Evolutionary conservation across 352 stramenopile genomes (phyloP).

Genomic region (Pythium dissotocum): DNA sequence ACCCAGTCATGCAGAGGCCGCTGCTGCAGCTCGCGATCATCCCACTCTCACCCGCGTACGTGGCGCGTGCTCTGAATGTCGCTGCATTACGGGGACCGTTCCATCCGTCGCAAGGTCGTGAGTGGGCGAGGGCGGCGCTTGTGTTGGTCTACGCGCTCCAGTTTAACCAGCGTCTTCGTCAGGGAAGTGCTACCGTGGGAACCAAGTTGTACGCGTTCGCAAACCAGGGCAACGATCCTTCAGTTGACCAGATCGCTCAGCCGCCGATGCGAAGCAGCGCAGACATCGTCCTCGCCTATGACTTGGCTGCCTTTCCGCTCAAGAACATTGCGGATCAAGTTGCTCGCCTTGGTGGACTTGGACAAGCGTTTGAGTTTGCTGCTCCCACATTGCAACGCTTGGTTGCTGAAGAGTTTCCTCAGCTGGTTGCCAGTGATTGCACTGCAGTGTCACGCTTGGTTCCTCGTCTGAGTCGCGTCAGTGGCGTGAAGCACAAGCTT

Average conservation of each 20-base stretch:
- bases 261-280: constrained; percentile 21
- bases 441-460: neutral
- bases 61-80: constrained; percentile 11
- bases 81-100: neutral
- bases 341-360: constrained; percentile 33
- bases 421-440: constrained; percentile 4
- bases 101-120: constrained; percentile 14
- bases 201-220: constrained; percentile 56
- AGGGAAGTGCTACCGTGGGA: constrained; percentile 48
- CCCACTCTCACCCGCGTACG: constrained; percentile 35
- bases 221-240: constrained; percentile 19
- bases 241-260: neutral
- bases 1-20: constrained; percentile 55
- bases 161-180: constrained; percentile 67
- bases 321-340: constrained; percentile 40
- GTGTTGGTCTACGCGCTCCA: constrained; percentile 60
- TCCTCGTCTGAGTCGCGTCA: constrained; percentile 8
- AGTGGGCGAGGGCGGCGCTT: constrained; percentile 46
- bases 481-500: constrained; percentile 9
- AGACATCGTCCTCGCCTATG: constrained; percentile 61
- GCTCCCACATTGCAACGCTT: constrained; percentile 52
- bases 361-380: constrained; percentile 51
- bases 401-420: constrained; percentile 54
- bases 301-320: constrained; percentile 35
- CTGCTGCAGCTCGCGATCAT: constrained; percentile 62